Conservation (phyloP, 2,329 filamentous ascomycete species). For the Dryadomyces quercivorus region DNA sequence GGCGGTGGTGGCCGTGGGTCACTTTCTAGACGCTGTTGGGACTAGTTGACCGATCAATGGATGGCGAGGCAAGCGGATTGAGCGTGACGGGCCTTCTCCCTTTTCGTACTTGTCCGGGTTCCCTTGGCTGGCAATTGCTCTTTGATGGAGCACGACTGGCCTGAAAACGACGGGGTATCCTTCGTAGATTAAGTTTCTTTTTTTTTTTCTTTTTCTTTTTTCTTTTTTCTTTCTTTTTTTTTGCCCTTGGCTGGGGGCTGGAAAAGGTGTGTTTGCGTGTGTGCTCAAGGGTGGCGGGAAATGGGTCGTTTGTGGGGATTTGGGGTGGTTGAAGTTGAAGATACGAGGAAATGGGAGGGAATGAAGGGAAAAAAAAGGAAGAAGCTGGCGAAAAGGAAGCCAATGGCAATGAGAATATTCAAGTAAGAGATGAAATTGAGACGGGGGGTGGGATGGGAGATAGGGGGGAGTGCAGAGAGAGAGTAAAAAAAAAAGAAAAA, state of each 20-base stretch:
- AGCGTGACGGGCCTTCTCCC: background rate
- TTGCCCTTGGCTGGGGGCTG: background rate
- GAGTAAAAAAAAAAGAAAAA: background rate
- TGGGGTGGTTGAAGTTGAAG: background rate
- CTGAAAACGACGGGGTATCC: background rate
- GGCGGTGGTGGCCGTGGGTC: constrained; percentile 9
- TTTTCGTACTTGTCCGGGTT: background rate
- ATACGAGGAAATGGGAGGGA: background rate
- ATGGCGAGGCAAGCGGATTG: background rate
- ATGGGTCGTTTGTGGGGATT: background rate
- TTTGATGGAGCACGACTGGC: background rate
- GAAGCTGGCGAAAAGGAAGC: background rate
- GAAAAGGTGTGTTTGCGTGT: background rate
- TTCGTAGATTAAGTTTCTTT: background rate
- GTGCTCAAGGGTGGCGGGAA: constrained; percentile 1
- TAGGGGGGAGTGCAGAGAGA: background rate
- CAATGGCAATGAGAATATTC: background rate
- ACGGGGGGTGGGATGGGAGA: background rate
- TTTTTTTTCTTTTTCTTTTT: background rate
- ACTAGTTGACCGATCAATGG: constrained; percentile 13
- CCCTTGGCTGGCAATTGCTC: background rate
- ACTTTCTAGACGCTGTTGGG: constrained; percentile 12
- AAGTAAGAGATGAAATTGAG: background rate
- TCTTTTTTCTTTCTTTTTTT: background rate
- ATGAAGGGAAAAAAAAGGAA: background rate